phyloP scores from a whole-genome alignment of 2,329 filamentous ascomycete species.

The Phialemonium atrogriseum region DNA sequence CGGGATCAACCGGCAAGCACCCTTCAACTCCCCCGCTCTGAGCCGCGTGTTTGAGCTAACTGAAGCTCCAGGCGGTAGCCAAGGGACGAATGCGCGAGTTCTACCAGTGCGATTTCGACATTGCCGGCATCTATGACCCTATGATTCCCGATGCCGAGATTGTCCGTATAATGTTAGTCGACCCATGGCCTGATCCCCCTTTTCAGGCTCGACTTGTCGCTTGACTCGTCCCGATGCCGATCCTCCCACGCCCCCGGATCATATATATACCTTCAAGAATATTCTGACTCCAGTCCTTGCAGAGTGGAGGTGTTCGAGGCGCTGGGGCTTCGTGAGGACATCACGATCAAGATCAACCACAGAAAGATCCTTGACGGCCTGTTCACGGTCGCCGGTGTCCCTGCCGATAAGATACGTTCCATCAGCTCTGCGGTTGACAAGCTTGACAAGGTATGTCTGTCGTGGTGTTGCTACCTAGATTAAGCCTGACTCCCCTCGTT shows the following conservation, averaged over 20 bases:
- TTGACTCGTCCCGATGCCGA: no score
- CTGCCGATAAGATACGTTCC: slow-evolving; percentile 74
- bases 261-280: no score
- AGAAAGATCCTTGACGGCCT: slow-evolving; percentile 88
- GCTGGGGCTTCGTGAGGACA: slow-evolving; percentile 51
- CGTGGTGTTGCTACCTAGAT: no score
- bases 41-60: no score
- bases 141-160: slow-evolving; percentile 94
- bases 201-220: no score
- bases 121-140: slow-evolving; percentile 77
- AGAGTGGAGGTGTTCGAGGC: slow-evolving; percentile 80
- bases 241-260: no score
- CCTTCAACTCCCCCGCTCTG: no score
- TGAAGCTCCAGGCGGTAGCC: slow-evolving; percentile 75
- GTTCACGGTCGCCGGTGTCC: slow-evolving; percentile 86
- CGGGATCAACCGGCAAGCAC: slow-evolving; percentile 3
- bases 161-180: slow-evolving; percentile 3
- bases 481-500: no score
- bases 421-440: slow-evolving; percentile 95
- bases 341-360: slow-evolving; percentile 93
- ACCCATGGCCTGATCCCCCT: no score
- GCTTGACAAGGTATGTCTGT: slow-evolving; percentile 87
- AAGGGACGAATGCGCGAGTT: slow-evolving; percentile 94
- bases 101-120: slow-evolving; percentile 95
- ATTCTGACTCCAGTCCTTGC: no score